Evolutionary conservation across 2,329 filamentous ascomycete species (phyloP).

Genomic region (Alternaria postmessia): DNA sequence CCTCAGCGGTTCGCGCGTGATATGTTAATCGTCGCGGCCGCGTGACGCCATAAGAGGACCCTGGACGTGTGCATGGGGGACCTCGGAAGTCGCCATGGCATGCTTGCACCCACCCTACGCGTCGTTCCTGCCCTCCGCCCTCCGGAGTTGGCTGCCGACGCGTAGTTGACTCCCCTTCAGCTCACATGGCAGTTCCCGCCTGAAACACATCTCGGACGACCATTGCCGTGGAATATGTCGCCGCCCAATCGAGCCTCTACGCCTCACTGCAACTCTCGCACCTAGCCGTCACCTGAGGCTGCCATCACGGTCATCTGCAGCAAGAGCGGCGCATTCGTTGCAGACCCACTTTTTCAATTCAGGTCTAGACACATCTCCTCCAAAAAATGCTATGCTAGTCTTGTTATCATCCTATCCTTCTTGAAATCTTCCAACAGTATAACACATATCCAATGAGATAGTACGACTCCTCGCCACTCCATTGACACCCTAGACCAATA

Average conservation of each 20-base stretch:
- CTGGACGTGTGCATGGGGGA: constrained; percentile 5
- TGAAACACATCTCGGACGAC: constrained; percentile 15
- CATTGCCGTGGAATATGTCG: neutral
- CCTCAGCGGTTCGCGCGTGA: constrained; percentile 28
- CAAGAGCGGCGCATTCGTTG: neutral
- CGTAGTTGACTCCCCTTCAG: neutral
- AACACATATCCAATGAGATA: neutral
- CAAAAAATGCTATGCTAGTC: constrained; percentile 17
- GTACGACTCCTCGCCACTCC: neutral
- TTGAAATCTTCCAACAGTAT: constrained; percentile 4
- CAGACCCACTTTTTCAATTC: neutral
- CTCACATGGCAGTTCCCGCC: constrained; percentile 18
- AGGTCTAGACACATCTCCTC: constrained; percentile 11
- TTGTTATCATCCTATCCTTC: neutral
- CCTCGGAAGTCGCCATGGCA: constrained; percentile 6
- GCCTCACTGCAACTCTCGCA: constrained; percentile 4
- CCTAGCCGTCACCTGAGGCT: constrained; percentile 18
- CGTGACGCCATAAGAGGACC: constrained; percentile 22
- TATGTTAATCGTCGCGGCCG: constrained; percentile 16
- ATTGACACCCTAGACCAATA: constrained; percentile 22
- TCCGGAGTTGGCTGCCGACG: constrained; percentile 7
- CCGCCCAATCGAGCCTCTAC: constrained; percentile 17
- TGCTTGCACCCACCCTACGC: constrained; percentile 14
- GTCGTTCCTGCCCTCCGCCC: constrained; percentile 7
- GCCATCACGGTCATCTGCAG: constrained; percentile 25